Evolutionary conservation across 305 asterid species (phyloP).

Genomic region (Rubia balearica): DNA sequence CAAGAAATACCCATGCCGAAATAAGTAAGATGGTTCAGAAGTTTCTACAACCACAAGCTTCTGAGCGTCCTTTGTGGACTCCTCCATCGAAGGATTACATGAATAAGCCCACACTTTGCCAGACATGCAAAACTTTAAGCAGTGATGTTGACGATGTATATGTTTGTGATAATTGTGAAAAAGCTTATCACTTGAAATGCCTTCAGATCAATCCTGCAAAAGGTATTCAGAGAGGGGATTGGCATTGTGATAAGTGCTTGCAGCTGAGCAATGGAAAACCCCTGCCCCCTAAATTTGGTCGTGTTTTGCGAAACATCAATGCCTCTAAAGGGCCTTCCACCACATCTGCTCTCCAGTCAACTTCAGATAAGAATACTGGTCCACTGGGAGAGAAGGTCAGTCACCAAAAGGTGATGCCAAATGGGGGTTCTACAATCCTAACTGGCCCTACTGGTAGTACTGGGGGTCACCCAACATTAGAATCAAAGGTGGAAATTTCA

Average conservation of each 20-base stretch:
- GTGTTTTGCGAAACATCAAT: constrained; percentile 73
- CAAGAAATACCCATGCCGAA: constrained; percentile 60
- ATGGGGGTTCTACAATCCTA: constrained; percentile 42
- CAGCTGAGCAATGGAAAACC: constrained; percentile 81
- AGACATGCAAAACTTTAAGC: constrained; percentile 49
- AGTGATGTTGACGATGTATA: constrained; percentile 66
- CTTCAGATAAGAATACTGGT: constrained; percentile 36
- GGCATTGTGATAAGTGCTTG: constrained; percentile 96
- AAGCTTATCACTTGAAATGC: constrained; percentile 91
- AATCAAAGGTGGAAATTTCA: constrained; percentile 28
- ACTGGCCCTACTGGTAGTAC: constrained; percentile 29
- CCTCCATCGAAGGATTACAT: constrained; percentile 89
- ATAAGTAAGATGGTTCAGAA: constrained; percentile 73
- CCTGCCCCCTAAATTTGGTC: constrained; percentile 95
- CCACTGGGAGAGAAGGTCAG: constrained; percentile 39
- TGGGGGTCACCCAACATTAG: constrained; percentile 32
- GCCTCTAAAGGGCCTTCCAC: constrained; percentile 46
- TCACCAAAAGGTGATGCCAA: constrained; percentile 33
- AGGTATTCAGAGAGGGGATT: constrained; percentile 75
- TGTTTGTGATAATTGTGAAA: constrained; percentile 94
- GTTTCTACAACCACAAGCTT: constrained; percentile 45
- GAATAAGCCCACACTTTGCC: constrained; percentile 73
- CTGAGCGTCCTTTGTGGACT: constrained; percentile 63
- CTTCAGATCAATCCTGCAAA: constrained; percentile 52
- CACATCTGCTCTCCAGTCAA: constrained; percentile 34